Evolutionary conservation across 2,329 filamentous ascomycete species (phyloP).

Genomic region (Aureobasidium sp.): DNA sequence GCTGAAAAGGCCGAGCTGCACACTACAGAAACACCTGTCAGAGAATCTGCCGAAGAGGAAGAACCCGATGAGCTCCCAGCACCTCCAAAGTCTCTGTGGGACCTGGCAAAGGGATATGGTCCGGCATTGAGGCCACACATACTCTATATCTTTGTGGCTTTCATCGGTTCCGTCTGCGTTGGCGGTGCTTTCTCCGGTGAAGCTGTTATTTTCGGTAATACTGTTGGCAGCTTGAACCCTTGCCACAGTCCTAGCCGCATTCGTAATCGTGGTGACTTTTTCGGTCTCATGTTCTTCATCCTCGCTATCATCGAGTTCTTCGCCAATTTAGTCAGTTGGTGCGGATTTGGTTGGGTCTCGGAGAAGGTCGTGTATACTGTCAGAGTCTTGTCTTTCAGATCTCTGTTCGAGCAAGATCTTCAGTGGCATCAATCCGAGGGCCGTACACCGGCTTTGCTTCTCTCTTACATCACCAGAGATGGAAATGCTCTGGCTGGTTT

Average conservation of each 20-base stretch:
- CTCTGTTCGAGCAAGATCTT: constrained; percentile 56
- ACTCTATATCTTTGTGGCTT: constrained; percentile 20
- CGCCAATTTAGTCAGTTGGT: constrained; percentile 53
- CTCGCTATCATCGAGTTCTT: constrained; percentile 52
- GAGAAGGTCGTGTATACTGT: constrained; percentile 58
- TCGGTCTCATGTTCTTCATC: constrained; percentile 51
- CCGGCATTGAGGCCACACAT: constrained; percentile 37
- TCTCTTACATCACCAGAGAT: constrained; percentile 62
- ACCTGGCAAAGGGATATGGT: constrained; percentile 26
- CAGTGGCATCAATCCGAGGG: constrained; percentile 62
- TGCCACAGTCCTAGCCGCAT: constrained; percentile 44
- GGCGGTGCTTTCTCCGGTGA: constrained; percentile 50
- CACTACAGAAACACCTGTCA: constrained; percentile 4
- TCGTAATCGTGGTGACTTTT: constrained; percentile 42
- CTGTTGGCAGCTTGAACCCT: constrained; percentile 47
- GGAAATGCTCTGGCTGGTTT: constrained; percentile 58
- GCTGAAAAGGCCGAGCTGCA: constrained; percentile 8
- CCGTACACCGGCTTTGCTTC: constrained; percentile 51
- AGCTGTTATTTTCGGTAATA: constrained; percentile 53
- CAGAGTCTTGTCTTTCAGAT: constrained; percentile 54
- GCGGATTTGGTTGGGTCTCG: constrained; percentile 48
- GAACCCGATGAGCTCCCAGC: constrained; percentile 14
- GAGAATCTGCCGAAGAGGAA: constrained; percentile 14
- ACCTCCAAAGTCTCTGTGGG: constrained; percentile 22
- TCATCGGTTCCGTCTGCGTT: constrained; percentile 37